A percentile compares a stretch with the other conserved stretches of the same genome.
Conservation (phyloP, 805 yeast genomes). For the Yamadazyma kitorensis region DNA sequence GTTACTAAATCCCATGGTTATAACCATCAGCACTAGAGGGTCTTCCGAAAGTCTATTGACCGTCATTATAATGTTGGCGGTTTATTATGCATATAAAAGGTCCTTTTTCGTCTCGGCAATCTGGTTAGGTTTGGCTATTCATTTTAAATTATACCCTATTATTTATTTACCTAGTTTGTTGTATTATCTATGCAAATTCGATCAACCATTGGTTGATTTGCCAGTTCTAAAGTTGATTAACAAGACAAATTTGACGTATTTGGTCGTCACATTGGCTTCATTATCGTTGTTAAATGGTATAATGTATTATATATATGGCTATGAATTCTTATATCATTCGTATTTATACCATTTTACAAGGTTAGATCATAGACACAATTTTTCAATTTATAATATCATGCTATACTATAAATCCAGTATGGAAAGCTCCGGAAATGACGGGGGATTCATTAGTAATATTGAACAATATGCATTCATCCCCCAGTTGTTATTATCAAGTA, state of each 20-base stretch:
- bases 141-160: conserved; percentile 88
- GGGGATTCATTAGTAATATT: conserved; percentile 22
- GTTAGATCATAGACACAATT: conserved; percentile 92
- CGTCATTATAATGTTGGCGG: conserved; percentile 62
- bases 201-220: conserved; percentile 18
- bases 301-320: conserved; percentile 73
- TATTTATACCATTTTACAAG: conserved; percentile 81
- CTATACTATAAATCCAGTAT: conserved; percentile 59
- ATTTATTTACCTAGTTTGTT: conserved; percentile 78
- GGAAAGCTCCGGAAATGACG: background rate
- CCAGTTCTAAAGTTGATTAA: conserved; percentile 42
- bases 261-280: conserved; percentile 37
- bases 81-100: conserved; percentile 43
- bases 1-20: conserved; percentile 94
- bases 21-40: conserved; percentile 89
- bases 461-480: conserved; percentile 78
- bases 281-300: conserved; percentile 45
- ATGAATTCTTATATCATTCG: conserved; percentile 71
- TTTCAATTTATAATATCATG: conserved; percentile 78
- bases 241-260: conserved; percentile 22
- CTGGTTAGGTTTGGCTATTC: conserved; percentile 74
- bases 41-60: conserved; percentile 88
- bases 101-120: conserved; percentile 34
- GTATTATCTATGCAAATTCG: conserved; percentile 34
- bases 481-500: conserved; percentile 60